Conservation (phyloP, 2,329 filamentous ascomycete genomes). For the Fusarium humuli region DNA sequence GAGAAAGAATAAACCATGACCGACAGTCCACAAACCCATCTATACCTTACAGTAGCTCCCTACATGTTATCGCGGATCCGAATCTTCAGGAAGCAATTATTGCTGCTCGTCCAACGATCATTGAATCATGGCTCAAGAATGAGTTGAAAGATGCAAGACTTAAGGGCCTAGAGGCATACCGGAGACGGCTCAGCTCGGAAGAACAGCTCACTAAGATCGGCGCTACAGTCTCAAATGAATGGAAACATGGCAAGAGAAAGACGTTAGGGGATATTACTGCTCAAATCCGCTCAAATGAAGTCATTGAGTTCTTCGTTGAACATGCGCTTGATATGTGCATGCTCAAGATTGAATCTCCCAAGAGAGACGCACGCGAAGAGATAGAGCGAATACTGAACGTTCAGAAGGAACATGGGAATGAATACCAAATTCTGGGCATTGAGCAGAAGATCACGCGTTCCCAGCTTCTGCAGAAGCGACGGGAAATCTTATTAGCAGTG, state of each 20-base stretch:
- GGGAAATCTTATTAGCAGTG: neutral
- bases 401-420: neutral
- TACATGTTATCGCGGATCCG: neutral
- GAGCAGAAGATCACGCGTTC: neutral
- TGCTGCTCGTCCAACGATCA: neutral
- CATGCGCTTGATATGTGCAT: neutral
- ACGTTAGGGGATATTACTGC: neutral
- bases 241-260: neutral
- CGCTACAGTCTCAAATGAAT: neutral
- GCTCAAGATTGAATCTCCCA: neutral
- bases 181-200: neutral
- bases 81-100: neutral
- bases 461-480: neutral
- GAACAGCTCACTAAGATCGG: neutral
- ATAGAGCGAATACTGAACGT: constrained; percentile 2
- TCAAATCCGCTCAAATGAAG: neutral
- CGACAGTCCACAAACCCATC: neutral
- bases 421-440: neutral
- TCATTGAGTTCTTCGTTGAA: constrained; percentile 3
- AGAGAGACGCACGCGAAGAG: neutral
- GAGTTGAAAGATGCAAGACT: neutral
- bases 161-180: neutral
- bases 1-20: neutral
- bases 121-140: neutral
- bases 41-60: neutral